Evolutionary conservation across 768 basidiomycete species (phyloP).

Genomic region (Amylocystis lapponica): DNA sequence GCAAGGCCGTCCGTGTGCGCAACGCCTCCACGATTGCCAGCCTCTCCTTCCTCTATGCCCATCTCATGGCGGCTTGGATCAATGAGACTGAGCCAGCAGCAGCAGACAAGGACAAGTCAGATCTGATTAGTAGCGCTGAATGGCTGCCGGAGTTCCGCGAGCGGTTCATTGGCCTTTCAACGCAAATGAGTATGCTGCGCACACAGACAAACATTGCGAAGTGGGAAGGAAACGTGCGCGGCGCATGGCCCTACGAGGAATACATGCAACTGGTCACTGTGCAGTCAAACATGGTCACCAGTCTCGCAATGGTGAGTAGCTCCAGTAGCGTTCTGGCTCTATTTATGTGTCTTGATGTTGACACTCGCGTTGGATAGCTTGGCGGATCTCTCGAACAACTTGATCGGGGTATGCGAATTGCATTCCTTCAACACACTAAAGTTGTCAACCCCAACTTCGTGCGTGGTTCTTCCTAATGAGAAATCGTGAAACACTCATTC

Average conservation of each 20-base stretch:
- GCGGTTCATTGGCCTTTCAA: slow-evolving; percentile 25
- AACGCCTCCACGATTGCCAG: slow-evolving; percentile 36
- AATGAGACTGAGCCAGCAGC: slow-evolving; percentile 9
- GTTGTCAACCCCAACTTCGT: slow-evolving; percentile 54
- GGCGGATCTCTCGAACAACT: slow-evolving; percentile 38
- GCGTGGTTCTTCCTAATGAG: slow-evolving; percentile 13
- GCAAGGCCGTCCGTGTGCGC: slow-evolving; percentile 39
- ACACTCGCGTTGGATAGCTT: no score
- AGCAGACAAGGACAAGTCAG: slow-evolving; percentile 6
- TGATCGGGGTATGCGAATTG: slow-evolving; percentile 34
- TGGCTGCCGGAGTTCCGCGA: slow-evolving; percentile 26
- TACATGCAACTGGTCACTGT: slow-evolving; percentile 37
- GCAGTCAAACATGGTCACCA: slow-evolving; percentile 36
- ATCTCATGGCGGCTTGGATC: slow-evolving; percentile 39
- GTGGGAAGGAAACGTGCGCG: slow-evolving; percentile 46
- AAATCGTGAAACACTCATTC: not conserved
- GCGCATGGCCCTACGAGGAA: slow-evolving; percentile 46
- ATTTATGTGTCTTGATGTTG: not conserved
- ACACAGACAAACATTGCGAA: slow-evolving; percentile 31
- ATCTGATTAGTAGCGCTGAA: slow-evolving; percentile 5
- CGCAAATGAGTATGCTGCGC: slow-evolving; percentile 30
- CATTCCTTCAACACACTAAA: slow-evolving; percentile 37
- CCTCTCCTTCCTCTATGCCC: slow-evolving; percentile 37
- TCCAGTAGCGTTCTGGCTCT: not conserved
- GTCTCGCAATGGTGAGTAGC: slow-evolving; percentile 31